Conservation (phyloP, 768 basidiomycete species). For the Hemileccinum rubropunctum region DNA sequence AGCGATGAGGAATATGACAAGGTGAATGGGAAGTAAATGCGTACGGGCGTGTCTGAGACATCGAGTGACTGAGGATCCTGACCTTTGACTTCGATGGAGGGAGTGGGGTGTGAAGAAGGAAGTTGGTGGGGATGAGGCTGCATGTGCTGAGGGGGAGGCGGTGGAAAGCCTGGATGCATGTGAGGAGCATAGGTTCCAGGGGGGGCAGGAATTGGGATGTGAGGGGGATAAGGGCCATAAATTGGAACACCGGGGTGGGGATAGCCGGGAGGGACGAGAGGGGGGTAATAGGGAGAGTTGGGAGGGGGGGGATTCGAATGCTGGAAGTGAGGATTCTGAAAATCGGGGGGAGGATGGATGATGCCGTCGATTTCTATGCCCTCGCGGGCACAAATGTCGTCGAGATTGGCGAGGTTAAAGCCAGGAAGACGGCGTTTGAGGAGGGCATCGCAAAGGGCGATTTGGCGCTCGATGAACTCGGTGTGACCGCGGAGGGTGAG, state of each 20-base stretch:
- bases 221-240: conserved; percentile 44
- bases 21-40: not conserved
- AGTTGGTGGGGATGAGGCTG: conserved; percentile 28
- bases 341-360: conserved; percentile 27
- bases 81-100: conserved; percentile 53
- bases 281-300: conserved; percentile 31
- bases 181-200: conserved; percentile 52
- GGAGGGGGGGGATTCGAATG: conserved; percentile 26
- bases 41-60: conserved; percentile 66
- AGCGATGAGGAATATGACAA: conserved; percentile 5
- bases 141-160: conserved; percentile 39
- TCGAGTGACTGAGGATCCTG: conserved; percentile 80
- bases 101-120: conserved; percentile 11
- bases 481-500: conserved; percentile 83
- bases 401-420: conserved; percentile 65
- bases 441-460: conserved; percentile 74
- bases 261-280: conserved; percentile 44
- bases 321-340: conserved; percentile 35
- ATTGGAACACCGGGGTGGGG: conserved; percentile 42
- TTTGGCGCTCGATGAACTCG: conserved; percentile 77
- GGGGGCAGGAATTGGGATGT: conserved; percentile 38
- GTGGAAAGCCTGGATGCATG: conserved; percentile 60
- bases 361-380: conserved; percentile 51
- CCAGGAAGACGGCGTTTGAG: conserved; percentile 70
- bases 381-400: conserved; percentile 61